A percentile compares a stretch with the other conserved stretches of the same genome.
Conservation (phyloP, 768 basidiomycete species). For the Agrocybe praecox region DNA sequence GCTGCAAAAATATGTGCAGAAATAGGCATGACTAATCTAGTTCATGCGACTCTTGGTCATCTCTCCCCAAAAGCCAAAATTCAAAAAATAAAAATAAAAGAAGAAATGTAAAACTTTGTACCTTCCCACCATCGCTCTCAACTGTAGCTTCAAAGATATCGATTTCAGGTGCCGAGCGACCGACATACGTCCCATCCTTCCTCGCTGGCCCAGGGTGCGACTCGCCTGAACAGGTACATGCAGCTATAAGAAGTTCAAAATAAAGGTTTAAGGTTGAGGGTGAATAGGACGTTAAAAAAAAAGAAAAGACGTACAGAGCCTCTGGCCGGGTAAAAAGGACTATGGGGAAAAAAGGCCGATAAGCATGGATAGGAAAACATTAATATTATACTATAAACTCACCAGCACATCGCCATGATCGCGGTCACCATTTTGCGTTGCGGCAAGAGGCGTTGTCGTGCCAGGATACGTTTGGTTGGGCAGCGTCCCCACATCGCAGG, state of each 20-base stretch:
- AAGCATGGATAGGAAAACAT: background rate
- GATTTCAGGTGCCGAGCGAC: slow-evolving; percentile 67
- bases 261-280: no score
- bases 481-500: slow-evolving; percentile 81
- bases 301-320: slow-evolving; percentile 25
- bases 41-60: no score
- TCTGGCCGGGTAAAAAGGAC: slow-evolving; percentile 74
- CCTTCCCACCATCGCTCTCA: slow-evolving; percentile 26
- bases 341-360: slow-evolving; percentile 14
- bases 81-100: background rate
- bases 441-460: slow-evolving; percentile 43
- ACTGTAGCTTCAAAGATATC: slow-evolving; percentile 65
- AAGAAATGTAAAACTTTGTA: slow-evolving; percentile 1
- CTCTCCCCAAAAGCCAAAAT: no score
- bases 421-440: slow-evolving; percentile 42
- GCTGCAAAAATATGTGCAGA: no score
- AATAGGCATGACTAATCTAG: no score
- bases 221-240: slow-evolving; percentile 42
- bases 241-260: no score
- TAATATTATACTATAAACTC: slow-evolving; percentile 3
- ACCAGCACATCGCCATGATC: slow-evolving; percentile 38
- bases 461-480: slow-evolving; percentile 76
- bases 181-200: slow-evolving; percentile 56
- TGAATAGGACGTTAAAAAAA: background rate
- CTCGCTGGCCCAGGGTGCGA: slow-evolving; percentile 41